phyloP scores from a whole-genome alignment of 2,329 filamentous ascomycete species.

The Dactylellina leptospora region DNA sequence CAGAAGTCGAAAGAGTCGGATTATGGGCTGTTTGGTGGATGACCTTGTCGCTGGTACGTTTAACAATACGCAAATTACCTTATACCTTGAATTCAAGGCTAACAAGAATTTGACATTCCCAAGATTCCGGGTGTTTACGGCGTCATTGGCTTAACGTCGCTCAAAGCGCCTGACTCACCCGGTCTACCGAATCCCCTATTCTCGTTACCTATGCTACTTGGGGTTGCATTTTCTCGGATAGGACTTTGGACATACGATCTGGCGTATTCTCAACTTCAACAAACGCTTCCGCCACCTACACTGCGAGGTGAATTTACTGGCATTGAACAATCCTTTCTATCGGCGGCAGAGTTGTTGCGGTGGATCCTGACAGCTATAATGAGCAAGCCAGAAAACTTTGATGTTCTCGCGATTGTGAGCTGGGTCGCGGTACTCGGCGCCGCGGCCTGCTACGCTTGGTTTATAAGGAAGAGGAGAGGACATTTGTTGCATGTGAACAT shows the following conservation, averaged over 20 bases:
- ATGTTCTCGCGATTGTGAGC: slow-evolving; percentile 60
- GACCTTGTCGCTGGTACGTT: slow-evolving; percentile 60
- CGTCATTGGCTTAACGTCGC: slow-evolving; percentile 34
- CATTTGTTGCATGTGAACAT: slow-evolving; percentile 60
- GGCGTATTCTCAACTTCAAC: slow-evolving; percentile 63
- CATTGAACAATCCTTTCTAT: slow-evolving; percentile 61
- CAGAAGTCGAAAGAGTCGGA: slow-evolving; percentile 59
- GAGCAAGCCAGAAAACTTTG: slow-evolving; percentile 60
- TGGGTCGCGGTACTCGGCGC: slow-evolving; percentile 58
- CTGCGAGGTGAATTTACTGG: slow-evolving; percentile 62
- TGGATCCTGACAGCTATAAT: slow-evolving; percentile 60
- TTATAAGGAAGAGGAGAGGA: slow-evolving; percentile 61
- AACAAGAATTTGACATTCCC: slow-evolving; percentile 53
- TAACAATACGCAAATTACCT: not conserved
- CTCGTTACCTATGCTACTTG: slow-evolving; percentile 60
- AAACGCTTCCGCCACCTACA: slow-evolving; percentile 59
- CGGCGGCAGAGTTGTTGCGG: slow-evolving; percentile 61
- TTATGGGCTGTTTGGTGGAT: slow-evolving; percentile 63
- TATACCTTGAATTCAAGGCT: not conserved
- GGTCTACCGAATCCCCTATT: slow-evolving; percentile 55
- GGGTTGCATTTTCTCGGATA: slow-evolving; percentile 62
- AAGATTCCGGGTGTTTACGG: slow-evolving; percentile 50
- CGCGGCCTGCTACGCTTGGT: slow-evolving; percentile 60
- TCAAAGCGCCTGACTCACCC: slow-evolving; percentile 15
- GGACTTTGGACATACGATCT: slow-evolving; percentile 63